phyloP scores from a whole-genome alignment of 345 rosid genomes.

The Firmiana major region DNA sequence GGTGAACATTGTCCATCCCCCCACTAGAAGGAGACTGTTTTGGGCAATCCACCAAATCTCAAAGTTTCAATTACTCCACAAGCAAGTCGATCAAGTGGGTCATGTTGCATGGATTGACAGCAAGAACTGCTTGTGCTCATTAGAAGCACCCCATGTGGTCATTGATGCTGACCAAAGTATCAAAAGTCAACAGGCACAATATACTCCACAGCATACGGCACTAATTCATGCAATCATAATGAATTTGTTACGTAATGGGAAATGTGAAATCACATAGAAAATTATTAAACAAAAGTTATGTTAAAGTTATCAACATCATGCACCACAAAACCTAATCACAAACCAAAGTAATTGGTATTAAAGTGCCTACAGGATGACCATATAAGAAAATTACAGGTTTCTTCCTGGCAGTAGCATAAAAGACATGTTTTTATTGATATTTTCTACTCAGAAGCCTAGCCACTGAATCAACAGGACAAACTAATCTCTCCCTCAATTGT shows the following conservation, averaged over 20 bases:
- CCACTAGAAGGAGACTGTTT: not conserved
- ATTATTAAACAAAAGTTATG: not conserved
- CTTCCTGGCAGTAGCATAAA: slow-evolving; percentile 8
- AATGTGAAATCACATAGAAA: not conserved
- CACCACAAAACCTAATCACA: slow-evolving; percentile 7
- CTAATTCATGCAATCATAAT: not conserved
- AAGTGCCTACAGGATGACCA: slow-evolving; percentile 25
- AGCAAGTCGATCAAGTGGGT: slow-evolving; percentile 5
- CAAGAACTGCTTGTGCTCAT: not conserved
- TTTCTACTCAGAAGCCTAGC: slow-evolving; percentile 16
- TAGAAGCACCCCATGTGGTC: slow-evolving; percentile 10
- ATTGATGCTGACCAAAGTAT: not conserved
- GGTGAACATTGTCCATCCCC: slow-evolving; percentile 8
- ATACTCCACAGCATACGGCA: slow-evolving; percentile 2
- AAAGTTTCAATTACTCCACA: slow-evolving; percentile 20
- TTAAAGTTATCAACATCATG: slow-evolving; percentile 3
- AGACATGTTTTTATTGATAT: slow-evolving; percentile 17
- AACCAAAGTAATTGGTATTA: not conserved
- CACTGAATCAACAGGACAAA: not conserved
- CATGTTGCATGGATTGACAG: slow-evolving; percentile 5
- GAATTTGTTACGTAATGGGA: not conserved
- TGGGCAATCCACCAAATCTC: slow-evolving; percentile 2
- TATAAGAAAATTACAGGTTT: slow-evolving; percentile 3
- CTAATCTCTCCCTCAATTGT: slow-evolving; percentile 28
- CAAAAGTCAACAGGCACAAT: not conserved